These are phyloP conservation scores for Chaetoceros tenuissimus DNA, from an alignment of 108 stramenopile species.

Conservation along the genomic window DNA sequence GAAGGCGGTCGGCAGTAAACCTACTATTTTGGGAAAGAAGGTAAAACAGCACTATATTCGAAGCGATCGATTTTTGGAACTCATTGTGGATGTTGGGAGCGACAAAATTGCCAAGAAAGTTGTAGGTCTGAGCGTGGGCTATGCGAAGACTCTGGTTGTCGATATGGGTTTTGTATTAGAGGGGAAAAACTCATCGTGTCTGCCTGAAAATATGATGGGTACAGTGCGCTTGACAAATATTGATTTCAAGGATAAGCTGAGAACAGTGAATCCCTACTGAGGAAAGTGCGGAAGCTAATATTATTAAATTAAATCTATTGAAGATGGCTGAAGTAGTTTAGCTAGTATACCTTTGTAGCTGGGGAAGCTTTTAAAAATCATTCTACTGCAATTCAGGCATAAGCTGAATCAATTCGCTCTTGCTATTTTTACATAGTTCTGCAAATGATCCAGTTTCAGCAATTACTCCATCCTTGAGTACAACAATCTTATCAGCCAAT, in stretches of 20 bases:
- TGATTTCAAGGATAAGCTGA: conserved; percentile 50
- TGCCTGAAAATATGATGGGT: conserved; percentile 85
- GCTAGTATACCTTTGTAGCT: neutral
- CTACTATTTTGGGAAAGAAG: conserved; percentile 87
- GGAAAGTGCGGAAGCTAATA: neutral
- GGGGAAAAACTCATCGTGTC: conserved; percentile 42
- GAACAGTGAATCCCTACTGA: conserved; percentile 13
- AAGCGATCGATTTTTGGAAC: conserved; percentile 79
- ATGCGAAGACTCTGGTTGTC: conserved; percentile 73
- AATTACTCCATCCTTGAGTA: conserved; percentile 57
- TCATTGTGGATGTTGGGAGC: conserved; percentile 81
- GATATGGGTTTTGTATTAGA: conserved; percentile 88
- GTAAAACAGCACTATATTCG: conserved; percentile 76
- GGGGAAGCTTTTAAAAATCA: neutral
- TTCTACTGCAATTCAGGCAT: conserved; percentile 44
- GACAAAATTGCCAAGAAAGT: conserved; percentile 63
- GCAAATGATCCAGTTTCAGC: conserved; percentile 41
- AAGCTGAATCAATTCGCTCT: conserved; percentile 44
- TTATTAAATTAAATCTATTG: neutral
- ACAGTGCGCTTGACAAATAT: conserved; percentile 55
- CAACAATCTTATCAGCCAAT: conserved; percentile 52
- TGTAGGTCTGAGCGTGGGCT: conserved; percentile 68
- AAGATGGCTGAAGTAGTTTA: neutral
- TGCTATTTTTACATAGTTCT: conserved; percentile 25
- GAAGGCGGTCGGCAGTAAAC: conserved; percentile 83